Evolutionary conservation across 805 yeast species (phyloP), one percentile per base, ranked within the genome.

Genomic region (Henningerozyma blattae): DNA sequence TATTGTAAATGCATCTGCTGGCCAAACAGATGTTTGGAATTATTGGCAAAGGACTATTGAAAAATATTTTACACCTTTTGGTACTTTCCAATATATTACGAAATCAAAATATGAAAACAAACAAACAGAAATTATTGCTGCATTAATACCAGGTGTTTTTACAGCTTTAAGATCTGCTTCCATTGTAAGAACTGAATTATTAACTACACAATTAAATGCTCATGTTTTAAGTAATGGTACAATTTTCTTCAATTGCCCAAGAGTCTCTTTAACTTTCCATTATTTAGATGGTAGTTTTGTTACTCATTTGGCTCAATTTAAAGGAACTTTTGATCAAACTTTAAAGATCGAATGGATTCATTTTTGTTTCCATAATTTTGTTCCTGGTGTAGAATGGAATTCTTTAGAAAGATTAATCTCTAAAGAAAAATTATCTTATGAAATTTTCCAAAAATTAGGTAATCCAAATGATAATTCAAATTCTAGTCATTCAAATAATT

Each of bases 321-420:
- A 74, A 41, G 71, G 81, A 8, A 61, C 73, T 5, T 69, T 84
- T 58, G 77, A 73, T 47, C 62, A 77, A 22, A 69, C 67, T 34
- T 59, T 82, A 39, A 68, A 71, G 41, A 69, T 85, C 19, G 93
- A 83, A 43, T 79, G 81, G 73, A 52, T 79, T 28, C 93, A 82
- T 46, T 59, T 78, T 40, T 69, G 68, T 18, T 54, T 68, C 4
- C 64, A 62, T 35, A 62, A 65, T 44, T 57, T 66, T 52, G 48
- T 62, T 34, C 67, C 77, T 36, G 62, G 63, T 40, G 42, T 70
- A 39, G 61, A 61, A 48, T 60, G 69, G 68, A 59, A 58, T 5
- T 54, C 70, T 1, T 41, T 70, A 26, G 75, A 70, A 34, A 59
- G 53, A 26, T 41, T 65, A 18, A 40, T 67, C n/a, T 34, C 47